phyloP scores from a whole-genome alignment of 257 asterid genomes.

The Primulina huaijiensis region DNA sequence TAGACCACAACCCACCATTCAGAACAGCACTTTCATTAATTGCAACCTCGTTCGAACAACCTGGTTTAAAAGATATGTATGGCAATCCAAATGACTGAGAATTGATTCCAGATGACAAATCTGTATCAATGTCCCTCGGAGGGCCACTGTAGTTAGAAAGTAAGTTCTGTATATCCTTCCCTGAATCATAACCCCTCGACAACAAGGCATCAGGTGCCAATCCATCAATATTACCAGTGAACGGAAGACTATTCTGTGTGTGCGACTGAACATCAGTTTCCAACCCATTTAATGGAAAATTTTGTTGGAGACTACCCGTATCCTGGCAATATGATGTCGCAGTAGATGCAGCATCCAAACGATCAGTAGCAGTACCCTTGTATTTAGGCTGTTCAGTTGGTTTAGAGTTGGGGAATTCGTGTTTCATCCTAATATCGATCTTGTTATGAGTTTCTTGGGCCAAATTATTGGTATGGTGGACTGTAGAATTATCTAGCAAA shows the following conservation, averaged over 20 bases:
- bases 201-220: conserved; percentile 87
- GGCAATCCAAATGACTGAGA: conserved; percentile 78
- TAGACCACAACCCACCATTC: conserved; percentile 72
- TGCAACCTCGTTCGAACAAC: conserved; percentile 65
- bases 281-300: conserved; percentile 56
- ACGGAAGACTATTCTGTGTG: conserved; percentile 55
- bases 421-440: conserved; percentile 48
- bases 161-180: conserved; percentile 83
- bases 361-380: conserved; percentile 49
- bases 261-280: conserved; percentile 80
- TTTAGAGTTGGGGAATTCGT: conserved; percentile 52
- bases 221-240: conserved; percentile 50
- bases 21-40: conserved; percentile 56
- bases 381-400: conserved; percentile 51
- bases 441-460: conserved; percentile 54
- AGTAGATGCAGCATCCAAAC: conserved; percentile 79
- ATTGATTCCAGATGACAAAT: conserved; percentile 66
- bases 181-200: conserved; percentile 86
- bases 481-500: conserved; percentile 42
- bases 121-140: conserved; percentile 76
- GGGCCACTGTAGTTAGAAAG: conserved; percentile 61
- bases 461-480: conserved; percentile 51
- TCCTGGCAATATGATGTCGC: conserved; percentile 83
- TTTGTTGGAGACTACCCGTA: conserved; percentile 63
- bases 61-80: conserved; percentile 59